Evolutionary conservation across 2,329 filamentous ascomycete species (phyloP), one percentile per base, ranked within the genome.

Genomic region (Fusarium sp.): DNA sequence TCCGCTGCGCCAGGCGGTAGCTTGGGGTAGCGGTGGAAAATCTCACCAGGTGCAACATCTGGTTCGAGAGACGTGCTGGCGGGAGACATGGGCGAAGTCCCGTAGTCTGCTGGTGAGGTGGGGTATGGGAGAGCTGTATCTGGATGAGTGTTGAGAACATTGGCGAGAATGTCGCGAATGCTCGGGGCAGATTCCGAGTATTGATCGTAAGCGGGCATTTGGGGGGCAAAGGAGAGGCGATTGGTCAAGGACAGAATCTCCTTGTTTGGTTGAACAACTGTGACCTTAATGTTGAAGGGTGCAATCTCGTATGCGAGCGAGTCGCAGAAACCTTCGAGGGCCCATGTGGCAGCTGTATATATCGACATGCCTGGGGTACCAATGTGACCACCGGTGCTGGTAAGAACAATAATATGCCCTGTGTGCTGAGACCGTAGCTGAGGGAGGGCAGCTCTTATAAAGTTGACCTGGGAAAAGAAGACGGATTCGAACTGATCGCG

Each of bases 281-380:
- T 97, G 78, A 98, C 88, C 79, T 95, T 97, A 81, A 98, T 89
- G 80, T 97, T 97, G 83, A 98, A 98, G 0, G 96, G 96, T 1
- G 95, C 92, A 67, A 99, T 91, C 80, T 99, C 96, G 79, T 97
- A 99, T 2, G 95, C 94, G 23, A 99, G 85, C 61, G 93, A 93
- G 80, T 98, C 95, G 80, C 94, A 97, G 78, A 96, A 97, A 18
- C 95, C 96, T 80, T 98, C 96, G 35, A 97, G 86, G 3, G 94
- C 96, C 94, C 95, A 97, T 36, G 94, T 94, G 15, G 94, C 92
- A 18, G 95, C 93, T 69, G 94, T 96, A 77, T 97, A 96, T 83
- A 96, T 92, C 56, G 93, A 88, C 81, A 98, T 87, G 4, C 94
- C 94, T 0, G 96, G 96, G 0, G 94, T 97, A 35, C 94, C 95